Base-by-base conservation (phyloP, 495 filamentous ascomycete species). In the Trichoderma virens region DNA sequence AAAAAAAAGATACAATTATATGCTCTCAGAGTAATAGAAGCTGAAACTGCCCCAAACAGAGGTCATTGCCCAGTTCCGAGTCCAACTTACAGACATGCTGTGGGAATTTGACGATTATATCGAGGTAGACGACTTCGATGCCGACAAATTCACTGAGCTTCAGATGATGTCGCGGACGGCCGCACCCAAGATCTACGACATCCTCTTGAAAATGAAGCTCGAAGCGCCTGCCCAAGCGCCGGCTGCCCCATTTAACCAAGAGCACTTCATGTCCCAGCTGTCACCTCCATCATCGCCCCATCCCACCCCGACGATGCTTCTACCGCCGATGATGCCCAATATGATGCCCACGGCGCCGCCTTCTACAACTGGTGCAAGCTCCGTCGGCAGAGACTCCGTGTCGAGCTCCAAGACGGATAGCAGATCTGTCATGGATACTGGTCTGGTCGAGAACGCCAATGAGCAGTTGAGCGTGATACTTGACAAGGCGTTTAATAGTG, bases 91-190 rank as follows among this genome's bases (percentile, higher is more conserved):
- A 62, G 73, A 77, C 27, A 59, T 77, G 27, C 60, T 77, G 11
- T 79, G 76, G 74, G 76, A 76, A 62, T 73, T 79, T 61, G 76
- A 79, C 64, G 76, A 79, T 39, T 75, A 69, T 66, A 67, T 76
- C 66, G 73, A 78, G 60, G 69, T 69, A 18, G 72, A 72, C 47
- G 71, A 74, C 4, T 79, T 78, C 65, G 73, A 76, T 59, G 59
- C 68, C n/a, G 68, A 67, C 64, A 74, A 76, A 41, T 78, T 72
- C 56, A 65, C 70, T 32, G 71, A 70, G 43, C 68, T 79, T 32
- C 75, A 78, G 65, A 70, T 70, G 30, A 63, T 73, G 47, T 74
- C 76, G 60, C 70, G 74, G 28, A 71, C 67, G 47, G 73, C 74
- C 4, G 75, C 76, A 5, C 68, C 73, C 2, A 72, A 71, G 63